phyloP scores from a whole-genome alignment of 116 monocot genomes.

The Cymodocea nodosa region DNA sequence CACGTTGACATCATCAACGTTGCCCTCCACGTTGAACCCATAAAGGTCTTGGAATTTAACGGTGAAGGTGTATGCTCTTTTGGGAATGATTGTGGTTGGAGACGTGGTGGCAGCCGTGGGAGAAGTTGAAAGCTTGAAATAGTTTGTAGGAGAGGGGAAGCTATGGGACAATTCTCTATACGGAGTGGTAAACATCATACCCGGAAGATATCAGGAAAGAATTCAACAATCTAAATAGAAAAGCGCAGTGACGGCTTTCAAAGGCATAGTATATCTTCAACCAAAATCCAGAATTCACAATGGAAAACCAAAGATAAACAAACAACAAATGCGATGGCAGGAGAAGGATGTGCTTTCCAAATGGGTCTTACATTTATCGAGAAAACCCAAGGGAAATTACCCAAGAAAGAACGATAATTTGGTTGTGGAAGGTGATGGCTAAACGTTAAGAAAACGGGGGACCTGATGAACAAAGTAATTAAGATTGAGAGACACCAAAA shows the following conservation, averaged over 20 bases:
- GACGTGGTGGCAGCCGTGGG: constrained; percentile 1
- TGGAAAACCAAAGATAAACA: not conserved
- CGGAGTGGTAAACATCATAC: not conserved
- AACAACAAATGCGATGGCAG: not conserved
- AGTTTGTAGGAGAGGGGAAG: constrained; percentile 20
- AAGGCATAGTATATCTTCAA: not conserved
- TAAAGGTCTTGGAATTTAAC: constrained; percentile 93
- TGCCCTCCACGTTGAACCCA: constrained; percentile 80
- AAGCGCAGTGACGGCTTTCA: not conserved
- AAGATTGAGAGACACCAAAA: not conserved
- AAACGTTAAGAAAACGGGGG: not conserved
- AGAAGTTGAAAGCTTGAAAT: constrained; percentile 25
- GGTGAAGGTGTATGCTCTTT: constrained; percentile 10
- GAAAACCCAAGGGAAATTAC: not conserved
- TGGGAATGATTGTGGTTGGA: constrained; percentile 14
- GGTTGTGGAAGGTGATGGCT: not conserved
- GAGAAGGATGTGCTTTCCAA: not conserved
- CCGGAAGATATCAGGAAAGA: too few species aligned
- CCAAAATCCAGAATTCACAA: not conserved
- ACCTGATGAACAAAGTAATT: not conserved
- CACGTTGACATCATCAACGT: constrained; percentile 85
- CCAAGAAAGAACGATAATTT: not conserved
- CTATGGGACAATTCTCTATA: constrained; percentile 23
- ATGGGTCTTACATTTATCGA: not conserved
- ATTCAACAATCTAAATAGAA: not conserved